Conservation (phyloP, 306 rosid genomes). For the Lathyrus oleraceus region DNA sequence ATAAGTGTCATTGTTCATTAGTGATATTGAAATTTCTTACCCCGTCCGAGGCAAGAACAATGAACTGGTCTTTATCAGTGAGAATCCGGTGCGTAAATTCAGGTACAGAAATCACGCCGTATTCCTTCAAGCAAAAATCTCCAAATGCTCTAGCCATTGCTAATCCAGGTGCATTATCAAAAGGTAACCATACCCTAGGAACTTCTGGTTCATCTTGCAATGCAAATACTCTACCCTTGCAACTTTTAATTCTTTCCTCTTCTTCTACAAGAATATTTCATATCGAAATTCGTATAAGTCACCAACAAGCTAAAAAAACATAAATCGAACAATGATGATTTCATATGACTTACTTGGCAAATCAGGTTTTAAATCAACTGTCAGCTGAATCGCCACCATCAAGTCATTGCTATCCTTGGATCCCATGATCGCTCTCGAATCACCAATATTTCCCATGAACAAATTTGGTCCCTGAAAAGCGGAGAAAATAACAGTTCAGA, state of each 20-base stretch:
- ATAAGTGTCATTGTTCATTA: not conserved
- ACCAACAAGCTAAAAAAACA: slow-evolving; percentile 21
- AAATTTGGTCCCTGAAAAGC: slow-evolving; percentile 75
- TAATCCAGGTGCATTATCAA: slow-evolving; percentile 93
- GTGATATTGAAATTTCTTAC: slow-evolving; percentile 45
- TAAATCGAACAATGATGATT: not conserved
- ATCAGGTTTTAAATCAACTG: slow-evolving; percentile 95
- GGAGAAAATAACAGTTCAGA: slow-evolving; percentile 25
- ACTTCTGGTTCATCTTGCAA: slow-evolving; percentile 98
- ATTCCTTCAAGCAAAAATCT: slow-evolving; percentile 93
- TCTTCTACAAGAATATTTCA: slow-evolving; percentile 53
- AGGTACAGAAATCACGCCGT: slow-evolving; percentile 93
- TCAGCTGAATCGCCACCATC: slow-evolving; percentile 74
- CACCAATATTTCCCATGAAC: slow-evolving; percentile 84
- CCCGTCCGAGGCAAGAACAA: slow-evolving; percentile 97
- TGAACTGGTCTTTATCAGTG: slow-evolving; percentile 79
- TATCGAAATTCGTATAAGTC: not conserved
- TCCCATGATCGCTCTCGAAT: slow-evolving; percentile 94
- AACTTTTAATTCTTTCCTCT: slow-evolving; percentile 86
- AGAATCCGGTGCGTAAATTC: slow-evolving; percentile 75
- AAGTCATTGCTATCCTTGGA: slow-evolving; percentile 67
- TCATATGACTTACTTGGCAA: slow-evolving; percentile 67
- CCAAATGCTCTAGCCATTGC: slow-evolving; percentile 99
- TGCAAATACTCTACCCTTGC: slow-evolving; percentile 95
- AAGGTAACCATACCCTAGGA: slow-evolving; percentile 89